Conservation (phyloP, 2,329 filamentous ascomycete genomes). For the Arthrocladium fulminans region DNA sequence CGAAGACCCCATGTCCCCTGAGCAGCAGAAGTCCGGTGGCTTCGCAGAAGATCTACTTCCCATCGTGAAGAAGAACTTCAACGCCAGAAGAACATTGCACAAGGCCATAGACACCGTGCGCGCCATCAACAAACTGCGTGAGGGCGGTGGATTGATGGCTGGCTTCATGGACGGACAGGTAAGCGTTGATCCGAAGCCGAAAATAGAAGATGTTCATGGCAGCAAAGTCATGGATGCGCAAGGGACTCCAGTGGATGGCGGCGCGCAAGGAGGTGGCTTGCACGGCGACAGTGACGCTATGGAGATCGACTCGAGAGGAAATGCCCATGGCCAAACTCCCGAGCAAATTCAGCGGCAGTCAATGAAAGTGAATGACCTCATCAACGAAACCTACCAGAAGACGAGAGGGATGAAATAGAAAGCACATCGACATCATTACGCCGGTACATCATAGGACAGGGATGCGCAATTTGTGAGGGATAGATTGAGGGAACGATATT, state of each 20-base stretch:
- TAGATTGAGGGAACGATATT: no score
- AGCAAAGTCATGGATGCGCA: conserved; percentile 34
- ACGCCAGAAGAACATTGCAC: conserved; percentile 55
- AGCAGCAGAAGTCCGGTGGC: conserved; percentile 29
- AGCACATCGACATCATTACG: neutral
- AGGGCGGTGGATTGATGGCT: conserved; percentile 45
- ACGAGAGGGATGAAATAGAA: neutral
- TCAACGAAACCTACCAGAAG: neutral
- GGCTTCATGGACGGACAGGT: conserved; percentile 54
- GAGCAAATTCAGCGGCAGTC: conserved; percentile 54
- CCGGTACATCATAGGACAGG: neutral
- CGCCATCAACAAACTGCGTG: conserved; percentile 58
- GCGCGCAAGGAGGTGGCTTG: conserved; percentile 24
- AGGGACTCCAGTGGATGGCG: conserved; percentile 20
- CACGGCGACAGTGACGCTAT: conserved; percentile 34
- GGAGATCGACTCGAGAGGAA: conserved; percentile 51
- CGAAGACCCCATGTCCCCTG: conserved; percentile 34
- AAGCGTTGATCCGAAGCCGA: conserved; percentile 48
- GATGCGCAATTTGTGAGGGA: no score
- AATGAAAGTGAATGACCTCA: conserved; percentile 36
- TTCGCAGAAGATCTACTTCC: conserved; percentile 49
- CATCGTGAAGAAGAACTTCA: conserved; percentile 63
- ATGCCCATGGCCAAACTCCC: conserved; percentile 53
- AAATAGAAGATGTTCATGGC: conserved; percentile 37
- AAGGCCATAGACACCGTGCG: conserved; percentile 60